A percentile compares a stretch with the other conserved stretches of the same genome.
Conservation (phyloP, 1,284 basidiomycete species). For the Xerocomus minutiporus region DNA sequence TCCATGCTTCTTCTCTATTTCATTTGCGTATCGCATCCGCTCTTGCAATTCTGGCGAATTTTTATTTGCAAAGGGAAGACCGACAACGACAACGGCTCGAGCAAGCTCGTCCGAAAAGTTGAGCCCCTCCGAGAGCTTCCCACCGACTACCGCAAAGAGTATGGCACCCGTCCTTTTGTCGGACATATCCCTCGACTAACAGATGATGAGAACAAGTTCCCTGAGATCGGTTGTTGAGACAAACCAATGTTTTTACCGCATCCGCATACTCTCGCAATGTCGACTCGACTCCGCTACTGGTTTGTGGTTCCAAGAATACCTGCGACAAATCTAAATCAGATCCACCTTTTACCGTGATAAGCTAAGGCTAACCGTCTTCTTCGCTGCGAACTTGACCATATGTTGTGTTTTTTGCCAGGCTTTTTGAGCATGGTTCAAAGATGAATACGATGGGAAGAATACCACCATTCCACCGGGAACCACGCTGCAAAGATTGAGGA, state of each 20-base stretch:
- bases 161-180: slow-evolving; percentile 60
- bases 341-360: not conserved
- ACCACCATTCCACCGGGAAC: slow-evolving; percentile 89
- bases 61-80: slow-evolving; percentile 91
- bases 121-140: slow-evolving; percentile 94
- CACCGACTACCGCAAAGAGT: slow-evolving; percentile 91
- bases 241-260: slow-evolving; percentile 44
- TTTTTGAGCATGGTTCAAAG: slow-evolving; percentile 65
- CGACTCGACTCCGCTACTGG: slow-evolving; percentile 70
- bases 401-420: slow-evolving; percentile 66
- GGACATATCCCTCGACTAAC: slow-evolving; percentile 19
- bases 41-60: slow-evolving; percentile 89
- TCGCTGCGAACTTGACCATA: slow-evolving; percentile 57
- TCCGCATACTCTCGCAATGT: slow-evolving; percentile 75
- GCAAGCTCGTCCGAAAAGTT: slow-evolving; percentile 93
- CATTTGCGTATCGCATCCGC: slow-evolving; percentile 82
- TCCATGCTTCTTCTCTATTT: slow-evolving; percentile 42
- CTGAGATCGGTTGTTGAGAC: slow-evolving; percentile 15
- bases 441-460: slow-evolving; percentile 91
- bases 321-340: slow-evolving; percentile 28
- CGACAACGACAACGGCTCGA: slow-evolving; percentile 84
- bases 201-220: not conserved
- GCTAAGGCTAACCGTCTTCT: slow-evolving; percentile 58
- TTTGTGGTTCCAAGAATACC: slow-evolving; percentile 89
- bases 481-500: slow-evolving; percentile 75